Evolutionary conservation across 257 asterid species (phyloP).

Genomic region (Apocynum venetum): DNA sequence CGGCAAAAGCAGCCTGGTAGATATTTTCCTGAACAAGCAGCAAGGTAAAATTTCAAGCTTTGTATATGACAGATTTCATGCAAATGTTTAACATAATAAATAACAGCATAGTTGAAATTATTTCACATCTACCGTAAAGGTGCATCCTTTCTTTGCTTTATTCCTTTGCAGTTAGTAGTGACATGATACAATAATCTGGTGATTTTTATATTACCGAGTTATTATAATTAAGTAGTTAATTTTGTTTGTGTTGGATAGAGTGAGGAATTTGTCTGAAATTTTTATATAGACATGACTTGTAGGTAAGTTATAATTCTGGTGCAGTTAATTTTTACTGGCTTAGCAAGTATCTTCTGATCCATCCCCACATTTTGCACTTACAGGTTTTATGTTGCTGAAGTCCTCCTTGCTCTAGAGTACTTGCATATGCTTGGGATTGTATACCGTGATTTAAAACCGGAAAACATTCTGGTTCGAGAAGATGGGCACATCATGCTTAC

Average conservation of each 20-base stretch:
- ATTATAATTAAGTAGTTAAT: neutral
- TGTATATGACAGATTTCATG: neutral
- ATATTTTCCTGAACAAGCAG: conserved; percentile 75
- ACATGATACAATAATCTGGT: neutral
- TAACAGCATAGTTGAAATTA: neutral
- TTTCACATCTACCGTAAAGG: neutral
- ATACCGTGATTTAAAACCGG: conserved; percentile 89
- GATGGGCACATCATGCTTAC: conserved; percentile 95
- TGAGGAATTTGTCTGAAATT: neutral
- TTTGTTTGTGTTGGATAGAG: neutral
- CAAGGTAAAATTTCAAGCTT: conserved; percentile 48
- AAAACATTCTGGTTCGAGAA: conserved; percentile 82
- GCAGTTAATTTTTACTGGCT: neutral
- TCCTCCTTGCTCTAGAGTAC: conserved; percentile 87
- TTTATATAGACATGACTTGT: neutral
- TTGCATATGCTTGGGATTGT: conserved; percentile 93
- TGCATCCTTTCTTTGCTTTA: neutral
- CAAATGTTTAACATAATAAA: neutral
- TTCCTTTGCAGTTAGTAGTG: neutral
- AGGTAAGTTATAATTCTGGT: neutral
- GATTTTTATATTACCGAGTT: neutral
- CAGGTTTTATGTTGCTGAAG: conserved; percentile 93
- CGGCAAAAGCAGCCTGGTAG: conserved; percentile 83
- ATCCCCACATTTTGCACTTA: conserved; percentile 3
- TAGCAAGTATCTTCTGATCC: neutral